Conservation (phyloP, 768 basidiomycete genomes). For the Phanerochaete sordida region DNA sequence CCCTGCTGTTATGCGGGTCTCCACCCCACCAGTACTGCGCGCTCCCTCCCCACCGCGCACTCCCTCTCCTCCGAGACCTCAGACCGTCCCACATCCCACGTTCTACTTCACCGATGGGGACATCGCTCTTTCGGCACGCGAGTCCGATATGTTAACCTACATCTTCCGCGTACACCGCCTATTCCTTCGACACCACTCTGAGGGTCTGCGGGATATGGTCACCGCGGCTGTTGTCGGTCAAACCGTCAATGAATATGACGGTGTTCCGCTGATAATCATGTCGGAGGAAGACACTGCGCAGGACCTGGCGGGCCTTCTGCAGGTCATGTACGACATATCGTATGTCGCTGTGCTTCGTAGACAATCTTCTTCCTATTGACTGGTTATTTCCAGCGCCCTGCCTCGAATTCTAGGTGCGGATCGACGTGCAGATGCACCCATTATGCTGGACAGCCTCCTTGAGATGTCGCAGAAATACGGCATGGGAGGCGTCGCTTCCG, state of each 20-base stretch:
- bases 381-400: background rate
- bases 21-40: too few species aligned
- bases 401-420: background rate
- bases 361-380: background rate
- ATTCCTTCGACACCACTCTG: slow-evolving; percentile 6
- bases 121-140: slow-evolving; percentile 3
- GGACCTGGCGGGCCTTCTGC: slow-evolving; percentile 2
- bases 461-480: background rate
- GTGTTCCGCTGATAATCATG: background rate
- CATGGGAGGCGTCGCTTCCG: background rate
- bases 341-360: background rate
- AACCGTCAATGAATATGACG: background rate
- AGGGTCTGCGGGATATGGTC: slow-evolving; percentile 6
- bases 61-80: too few species aligned
- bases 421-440: background rate
- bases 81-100: background rate
- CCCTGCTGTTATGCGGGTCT: too few species aligned
- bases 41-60: too few species aligned
- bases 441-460: background rate
- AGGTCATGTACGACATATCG: slow-evolving; percentile 6
- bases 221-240: background rate
- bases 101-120: slow-evolving; percentile 11
- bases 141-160: background rate
- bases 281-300: background rate
- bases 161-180: slow-evolving; percentile 12